phyloP scores from a whole-genome alignment of 1,139 yeast genomes.

The Kluyveromyces sp. region DNA sequence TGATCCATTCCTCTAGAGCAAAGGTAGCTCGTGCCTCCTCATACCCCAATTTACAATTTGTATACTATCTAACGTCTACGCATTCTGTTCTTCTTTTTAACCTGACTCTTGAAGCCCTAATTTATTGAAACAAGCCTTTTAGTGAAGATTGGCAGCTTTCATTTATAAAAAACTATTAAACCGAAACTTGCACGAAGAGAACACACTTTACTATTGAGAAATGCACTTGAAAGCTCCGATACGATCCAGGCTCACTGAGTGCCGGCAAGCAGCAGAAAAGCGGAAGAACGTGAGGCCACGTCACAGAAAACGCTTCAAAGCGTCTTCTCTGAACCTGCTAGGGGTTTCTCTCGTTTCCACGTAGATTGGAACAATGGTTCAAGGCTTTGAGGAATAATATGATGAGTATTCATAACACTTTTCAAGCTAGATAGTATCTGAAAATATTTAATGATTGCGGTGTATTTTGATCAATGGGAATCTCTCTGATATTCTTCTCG shows the following conservation, averaged over 20 bases:
- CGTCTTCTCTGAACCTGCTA: not conserved
- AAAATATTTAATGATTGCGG: slow-evolving; percentile 28
- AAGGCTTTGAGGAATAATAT: slow-evolving; percentile 9
- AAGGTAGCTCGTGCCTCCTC: not conserved
- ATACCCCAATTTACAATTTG: not conserved
- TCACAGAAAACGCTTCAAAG: not conserved
- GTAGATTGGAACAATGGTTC: not conserved
- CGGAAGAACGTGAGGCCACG: slow-evolving; percentile 10
- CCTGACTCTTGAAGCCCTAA: slow-evolving; percentile 1
- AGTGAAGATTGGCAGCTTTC: slow-evolving; percentile 5
- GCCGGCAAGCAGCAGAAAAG: not conserved
- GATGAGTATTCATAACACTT: slow-evolving; percentile 28
- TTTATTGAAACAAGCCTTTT: too few species aligned
- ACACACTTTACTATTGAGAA: too few species aligned
- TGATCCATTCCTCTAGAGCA: slow-evolving; percentile 6
- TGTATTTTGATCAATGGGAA: slow-evolving; percentile 23
- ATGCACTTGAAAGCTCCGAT: not conserved
- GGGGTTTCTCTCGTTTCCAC: not conserved
- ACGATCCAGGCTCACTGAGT: not conserved
- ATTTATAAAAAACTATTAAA: not conserved
- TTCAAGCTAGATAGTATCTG: slow-evolving; percentile 34
- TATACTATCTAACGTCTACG: not conserved
- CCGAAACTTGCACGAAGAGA: not conserved
- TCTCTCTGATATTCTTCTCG: slow-evolving; percentile 18
- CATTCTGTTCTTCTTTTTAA: slow-evolving; percentile 1